Base-by-base conservation (phyloP, 2,329 filamentous ascomycete species). In the Aspergillus sp. region DNA sequence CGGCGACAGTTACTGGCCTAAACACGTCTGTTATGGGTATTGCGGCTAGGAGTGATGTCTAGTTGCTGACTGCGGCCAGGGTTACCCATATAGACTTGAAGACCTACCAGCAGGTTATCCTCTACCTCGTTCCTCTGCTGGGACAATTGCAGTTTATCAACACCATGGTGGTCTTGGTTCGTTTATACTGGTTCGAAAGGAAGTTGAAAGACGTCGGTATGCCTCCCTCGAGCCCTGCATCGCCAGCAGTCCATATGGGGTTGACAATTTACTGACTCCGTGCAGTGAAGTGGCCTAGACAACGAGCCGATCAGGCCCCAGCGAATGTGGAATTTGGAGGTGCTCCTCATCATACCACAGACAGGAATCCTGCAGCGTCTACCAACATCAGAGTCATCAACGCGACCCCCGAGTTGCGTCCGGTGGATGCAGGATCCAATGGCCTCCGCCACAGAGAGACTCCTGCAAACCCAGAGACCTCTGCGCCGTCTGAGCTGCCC, bases 71-170 rank as follows among this genome's bases (percentile, higher is more conserved):
- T n/a, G n/a, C n/a, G n/a, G n/a, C n/a, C n/a, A n/a, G n/a, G n/a
- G n/a, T n/a, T n/a, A n/a, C n/a, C n/a, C n/a, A n/a, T n/a, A n/a
- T n/a, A n/a, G n/a, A n/a, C n/a, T 45, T 74, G 11, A 60, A 60
- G 37, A 60, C 55, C 0, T 73, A 72, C 36, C 71, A 74, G 43
- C 71, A 74, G 41, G 39, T 73, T 3, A 66, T 62, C 31, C 42
- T 72, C 22, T 74, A 72, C 42, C 55, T 72, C 28, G 49, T 69
- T 12, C 67, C 70, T 1, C 58, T 69, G 5, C 35, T 73, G 2
- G 63, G 61, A 0, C 71, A 72, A 34, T 35, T 69, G 11, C 60
- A 61, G 1, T 69, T 71, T 41, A 53, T 73, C 44, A 72, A 72
- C 41, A 62, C 66, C 3, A 32, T 67, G 5, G 64, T 72, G 4